Percentiles rank a stretch among this genome's conserved stretches.
Conservation (phyloP, 495 filamentous ascomycete genomes). For the Pseudotulostoma volvatum region DNA sequence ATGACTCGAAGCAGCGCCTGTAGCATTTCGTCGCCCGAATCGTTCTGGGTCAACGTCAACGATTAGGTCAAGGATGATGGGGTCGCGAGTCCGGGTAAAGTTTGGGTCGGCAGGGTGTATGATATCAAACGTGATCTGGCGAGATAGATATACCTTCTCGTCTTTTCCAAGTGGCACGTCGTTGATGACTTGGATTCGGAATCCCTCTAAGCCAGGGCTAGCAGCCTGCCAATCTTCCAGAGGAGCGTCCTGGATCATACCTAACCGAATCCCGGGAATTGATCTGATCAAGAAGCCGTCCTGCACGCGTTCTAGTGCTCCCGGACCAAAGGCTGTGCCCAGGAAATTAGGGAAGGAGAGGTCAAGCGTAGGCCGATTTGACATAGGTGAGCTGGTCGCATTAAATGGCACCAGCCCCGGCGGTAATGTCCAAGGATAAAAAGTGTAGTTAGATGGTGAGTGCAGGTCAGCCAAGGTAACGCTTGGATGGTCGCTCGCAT, state of each 20-base stretch:
- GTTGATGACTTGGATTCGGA: conserved; percentile 60
- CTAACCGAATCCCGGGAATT: conserved; percentile 61
- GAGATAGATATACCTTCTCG: conserved; percentile 72
- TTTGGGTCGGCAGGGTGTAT: conserved; percentile 58
- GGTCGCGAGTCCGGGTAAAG: conserved; percentile 64
- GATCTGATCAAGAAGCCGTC: conserved; percentile 69
- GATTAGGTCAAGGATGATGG: conserved; percentile 53
- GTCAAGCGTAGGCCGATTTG: conserved; percentile 45
- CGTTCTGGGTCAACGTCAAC: conserved; percentile 36
- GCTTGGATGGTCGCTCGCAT: conserved; percentile 34
- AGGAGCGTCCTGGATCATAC: conserved; percentile 54
- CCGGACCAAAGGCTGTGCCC: conserved; percentile 36
- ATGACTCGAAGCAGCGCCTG: conserved; percentile 18
- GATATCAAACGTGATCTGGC: conserved; percentile 57
- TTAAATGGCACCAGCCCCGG: conserved; percentile 53
- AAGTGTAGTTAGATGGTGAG: conserved; percentile 61
- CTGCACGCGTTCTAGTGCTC: conserved; percentile 39
- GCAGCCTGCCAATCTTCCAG: conserved; percentile 3
- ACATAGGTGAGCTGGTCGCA: conserved; percentile 51
- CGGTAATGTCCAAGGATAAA: conserved; percentile 87
- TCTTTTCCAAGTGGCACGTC: conserved; percentile 72
- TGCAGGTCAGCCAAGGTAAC: conserved; percentile 40
- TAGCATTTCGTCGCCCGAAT: conserved; percentile 23
- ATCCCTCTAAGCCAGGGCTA: conserved; percentile 25
- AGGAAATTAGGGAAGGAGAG: conserved; percentile 65